Percentiles rank a stretch among this genome's conserved stretches.
These are phyloP conservation scores for Phytophthora cajani DNA, from an alignment of 352 stramenopile species.

Conservation along the genomic window DNA sequence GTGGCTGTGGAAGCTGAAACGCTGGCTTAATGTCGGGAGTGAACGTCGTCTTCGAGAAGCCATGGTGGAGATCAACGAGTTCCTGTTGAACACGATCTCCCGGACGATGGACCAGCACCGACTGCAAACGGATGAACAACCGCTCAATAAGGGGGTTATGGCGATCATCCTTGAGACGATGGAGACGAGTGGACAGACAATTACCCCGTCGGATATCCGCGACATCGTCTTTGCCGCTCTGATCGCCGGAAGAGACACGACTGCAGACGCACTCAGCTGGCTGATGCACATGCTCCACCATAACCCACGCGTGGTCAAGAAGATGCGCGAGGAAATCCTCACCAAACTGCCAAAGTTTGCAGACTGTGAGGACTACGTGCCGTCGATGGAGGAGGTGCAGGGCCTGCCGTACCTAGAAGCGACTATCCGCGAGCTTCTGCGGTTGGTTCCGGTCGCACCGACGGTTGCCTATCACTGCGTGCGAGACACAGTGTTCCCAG, in stretches of 20 bases:
- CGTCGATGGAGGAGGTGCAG: constrained; percentile 30
- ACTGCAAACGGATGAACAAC: constrained; percentile 28
- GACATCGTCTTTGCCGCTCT: constrained; percentile 65
- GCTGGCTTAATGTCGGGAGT: constrained; percentile 25
- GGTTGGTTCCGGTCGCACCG: constrained; percentile 40
- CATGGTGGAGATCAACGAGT: constrained; percentile 30
- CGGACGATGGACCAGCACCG: constrained; percentile 19
- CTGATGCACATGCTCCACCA: constrained; percentile 50
- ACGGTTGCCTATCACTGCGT: constrained; percentile 31
- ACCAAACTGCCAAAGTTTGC: constrained; percentile 26
- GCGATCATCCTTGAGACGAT: not conserved
- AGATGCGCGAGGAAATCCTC: constrained; percentile 37
- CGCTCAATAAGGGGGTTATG: constrained; percentile 14
- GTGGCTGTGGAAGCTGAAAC: constrained; percentile 36
- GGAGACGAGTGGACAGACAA: constrained; percentile 2
- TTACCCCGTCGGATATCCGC: constrained; percentile 42
- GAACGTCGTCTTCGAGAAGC: constrained; percentile 12
- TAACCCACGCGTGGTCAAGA: constrained; percentile 43
- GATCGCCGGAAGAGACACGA: constrained; percentile 70
- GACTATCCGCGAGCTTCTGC: constrained; percentile 43
- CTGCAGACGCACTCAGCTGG: constrained; percentile 50
- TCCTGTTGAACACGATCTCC: constrained; percentile 34
- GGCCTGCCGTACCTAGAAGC: constrained; percentile 28
- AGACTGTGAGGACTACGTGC: constrained; percentile 13
- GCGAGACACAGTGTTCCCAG: constrained; percentile 41